Percentiles rank a stretch among this genome's conserved stretches.
Conservation (phyloP, 139 green algal species). For the Diplosphaera chodatii region DNA sequence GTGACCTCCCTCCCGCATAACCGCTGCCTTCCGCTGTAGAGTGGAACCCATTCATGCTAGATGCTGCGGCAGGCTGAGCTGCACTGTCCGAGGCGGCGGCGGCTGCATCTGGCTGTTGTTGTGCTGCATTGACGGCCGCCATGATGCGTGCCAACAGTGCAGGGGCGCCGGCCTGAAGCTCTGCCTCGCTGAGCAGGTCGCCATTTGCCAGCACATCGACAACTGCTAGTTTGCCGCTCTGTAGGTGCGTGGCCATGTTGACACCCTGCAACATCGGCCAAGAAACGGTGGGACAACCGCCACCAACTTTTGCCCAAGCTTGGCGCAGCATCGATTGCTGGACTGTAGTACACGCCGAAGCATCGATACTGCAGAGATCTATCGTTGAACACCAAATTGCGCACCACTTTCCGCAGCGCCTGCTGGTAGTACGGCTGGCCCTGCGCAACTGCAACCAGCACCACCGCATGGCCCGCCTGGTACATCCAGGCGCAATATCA, state of each 20-base stretch:
- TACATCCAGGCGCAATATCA: no score
- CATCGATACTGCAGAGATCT: no score
- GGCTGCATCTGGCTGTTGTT: not conserved
- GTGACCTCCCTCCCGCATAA: no score
- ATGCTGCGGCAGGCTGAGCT: no score
- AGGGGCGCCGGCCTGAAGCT: no score
- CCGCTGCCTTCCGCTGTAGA: no score
- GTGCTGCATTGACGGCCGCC: not conserved
- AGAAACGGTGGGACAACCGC: no score
- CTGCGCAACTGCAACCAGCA: not conserved
- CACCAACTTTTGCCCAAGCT: no score
- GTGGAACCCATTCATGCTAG: constrained; percentile 9
- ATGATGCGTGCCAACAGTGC: not conserved
- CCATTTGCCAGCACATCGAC: not conserved
- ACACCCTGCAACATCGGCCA: not conserved
- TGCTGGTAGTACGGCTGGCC: not conserved
- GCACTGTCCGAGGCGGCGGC: no score
- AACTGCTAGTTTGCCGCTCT: not conserved
- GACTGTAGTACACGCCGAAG: no score
- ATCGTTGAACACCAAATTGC: no score
- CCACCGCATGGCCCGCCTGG: not conserved
- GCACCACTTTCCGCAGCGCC: not conserved
- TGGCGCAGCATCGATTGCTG: no score
- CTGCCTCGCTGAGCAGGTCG: not conserved
- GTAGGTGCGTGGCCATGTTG: not conserved